phyloP scores from a whole-genome alignment of 2,329 filamentous ascomycete species.

The Aspergillus sp. region DNA sequence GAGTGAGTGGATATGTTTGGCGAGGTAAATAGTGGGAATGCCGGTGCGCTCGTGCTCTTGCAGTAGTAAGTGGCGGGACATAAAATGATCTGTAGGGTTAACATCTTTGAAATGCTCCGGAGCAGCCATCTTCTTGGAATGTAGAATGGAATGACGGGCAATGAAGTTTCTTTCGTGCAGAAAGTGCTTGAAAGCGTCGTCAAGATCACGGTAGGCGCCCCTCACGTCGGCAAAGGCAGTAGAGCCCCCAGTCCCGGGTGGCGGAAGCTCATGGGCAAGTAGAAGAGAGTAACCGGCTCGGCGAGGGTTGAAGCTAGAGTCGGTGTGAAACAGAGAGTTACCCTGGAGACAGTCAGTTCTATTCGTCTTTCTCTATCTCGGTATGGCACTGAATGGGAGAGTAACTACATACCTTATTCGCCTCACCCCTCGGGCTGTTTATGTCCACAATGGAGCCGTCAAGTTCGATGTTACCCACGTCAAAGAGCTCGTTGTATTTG shows the following conservation, averaged over 20 bases:
- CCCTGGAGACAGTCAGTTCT: constrained; percentile 34
- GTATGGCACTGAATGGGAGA: constrained; percentile 20
- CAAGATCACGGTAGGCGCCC: constrained; percentile 10
- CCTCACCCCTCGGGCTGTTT: constrained; percentile 8
- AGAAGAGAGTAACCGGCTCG: constrained; percentile 57
- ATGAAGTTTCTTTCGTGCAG: background rate
- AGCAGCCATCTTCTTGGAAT: background rate
- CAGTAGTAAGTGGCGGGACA: background rate
- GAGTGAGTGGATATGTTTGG: too few relatives aligned
- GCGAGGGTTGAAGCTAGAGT: constrained; percentile 59
- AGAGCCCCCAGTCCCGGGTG: constrained; percentile 50
- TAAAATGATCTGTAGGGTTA: background rate
- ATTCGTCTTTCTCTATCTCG: background rate
- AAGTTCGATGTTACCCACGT: constrained; percentile 58
- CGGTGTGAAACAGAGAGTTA: constrained; percentile 58
- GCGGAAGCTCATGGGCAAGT: constrained; percentile 54
- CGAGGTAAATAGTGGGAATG: too few relatives aligned
- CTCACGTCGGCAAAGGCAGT: constrained; percentile 59
- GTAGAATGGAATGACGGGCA: background rate
- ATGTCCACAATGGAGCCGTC: constrained; percentile 39
- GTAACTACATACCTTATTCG: constrained; percentile 30
- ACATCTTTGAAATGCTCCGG: background rate
- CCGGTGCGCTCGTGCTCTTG: background rate
- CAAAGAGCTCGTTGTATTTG: constrained; percentile 56
- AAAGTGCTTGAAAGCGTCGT: background rate